Percentiles rank a stretch among this genome's conserved stretches.
Evolutionary conservation across 1,284 basidiomycete species (phyloP).

Genomic region (Afroboletus lepidellus): DNA sequence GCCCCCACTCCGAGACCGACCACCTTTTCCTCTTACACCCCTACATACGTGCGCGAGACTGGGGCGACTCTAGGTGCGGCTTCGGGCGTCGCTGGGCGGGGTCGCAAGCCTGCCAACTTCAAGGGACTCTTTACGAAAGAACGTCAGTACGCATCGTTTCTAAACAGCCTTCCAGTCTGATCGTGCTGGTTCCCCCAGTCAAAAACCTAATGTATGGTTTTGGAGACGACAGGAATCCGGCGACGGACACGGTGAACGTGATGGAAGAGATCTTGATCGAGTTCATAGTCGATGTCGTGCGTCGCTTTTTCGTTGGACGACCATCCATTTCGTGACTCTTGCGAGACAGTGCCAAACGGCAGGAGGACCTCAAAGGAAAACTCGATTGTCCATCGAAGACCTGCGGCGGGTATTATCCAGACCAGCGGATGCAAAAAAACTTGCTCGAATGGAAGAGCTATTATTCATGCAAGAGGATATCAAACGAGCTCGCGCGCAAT

Average conservation of each 20-base stretch:
- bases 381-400: conserved; percentile 78
- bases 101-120: conserved; percentile 60
- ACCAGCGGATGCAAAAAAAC: conserved; percentile 81
- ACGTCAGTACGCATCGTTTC: conserved; percentile 45
- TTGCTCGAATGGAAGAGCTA: conserved; percentile 85
- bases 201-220: conserved; percentile 93
- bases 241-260: conserved; percentile 83
- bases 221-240: conserved; percentile 86
- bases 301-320: conserved; percentile 33
- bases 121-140: conserved; percentile 78
- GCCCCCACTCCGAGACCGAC: conserved; percentile 25
- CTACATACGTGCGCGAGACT: conserved; percentile 56
- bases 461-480: conserved; percentile 91
- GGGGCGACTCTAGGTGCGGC: conserved; percentile 33
- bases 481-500: conserved; percentile 81
- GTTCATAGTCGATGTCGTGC: conserved; percentile 85
- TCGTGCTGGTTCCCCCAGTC: conserved; percentile 46
- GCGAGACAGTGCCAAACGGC: conserved; percentile 65
- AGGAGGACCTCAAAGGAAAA: conserved; percentile 62
- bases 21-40: conserved; percentile 53
- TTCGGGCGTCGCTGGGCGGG: conserved; percentile 43
- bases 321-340: conserved; percentile 8
- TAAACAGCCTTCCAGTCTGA: conserved; percentile 8
- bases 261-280: conserved; percentile 94
- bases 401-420: conserved; percentile 72